Evolutionary conservation across 2,329 filamentous ascomycete species (phyloP).

Genomic region (Pestalotiopsis sp.): DNA sequence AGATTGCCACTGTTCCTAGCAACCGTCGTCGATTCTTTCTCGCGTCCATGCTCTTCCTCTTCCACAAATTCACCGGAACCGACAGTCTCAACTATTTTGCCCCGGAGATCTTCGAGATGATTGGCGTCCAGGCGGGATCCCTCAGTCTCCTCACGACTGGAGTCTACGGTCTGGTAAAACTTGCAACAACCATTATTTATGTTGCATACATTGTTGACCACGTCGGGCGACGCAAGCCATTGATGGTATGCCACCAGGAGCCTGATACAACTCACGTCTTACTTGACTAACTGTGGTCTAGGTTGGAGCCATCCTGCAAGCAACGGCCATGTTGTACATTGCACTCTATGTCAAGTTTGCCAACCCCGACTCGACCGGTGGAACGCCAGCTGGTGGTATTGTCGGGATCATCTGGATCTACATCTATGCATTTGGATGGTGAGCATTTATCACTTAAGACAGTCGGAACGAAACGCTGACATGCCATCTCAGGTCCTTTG

Average conservation of each 20-base stretch:
- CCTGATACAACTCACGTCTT: background rate
- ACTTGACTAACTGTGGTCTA: background rate
- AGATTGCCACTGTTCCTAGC: conserved; percentile 28
- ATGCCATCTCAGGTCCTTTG: conserved; percentile 19
- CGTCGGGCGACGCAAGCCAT: conserved; percentile 29
- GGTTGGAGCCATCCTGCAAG: conserved; percentile 30
- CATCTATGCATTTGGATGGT: conserved; percentile 29
- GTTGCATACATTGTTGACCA: conserved; percentile 32
- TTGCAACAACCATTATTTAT: conserved; percentile 31
- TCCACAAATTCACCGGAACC: conserved; percentile 42
- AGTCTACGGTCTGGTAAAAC: conserved; percentile 34
- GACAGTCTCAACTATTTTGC: conserved; percentile 41
- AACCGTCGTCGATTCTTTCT: conserved; percentile 35
- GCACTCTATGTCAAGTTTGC: conserved; percentile 35
- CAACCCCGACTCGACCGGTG: conserved; percentile 27
- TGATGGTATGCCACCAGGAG: conserved; percentile 17
- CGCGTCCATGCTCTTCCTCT: conserved; percentile 36
- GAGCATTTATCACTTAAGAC: conserved; percentile 12
- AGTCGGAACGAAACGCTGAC: conserved; percentile 12
- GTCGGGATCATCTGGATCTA: conserved; percentile 38
- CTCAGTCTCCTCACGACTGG: conserved; percentile 36
- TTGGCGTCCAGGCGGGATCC: conserved; percentile 33
- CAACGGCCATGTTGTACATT: conserved; percentile 32
- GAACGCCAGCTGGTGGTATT: conserved; percentile 38
- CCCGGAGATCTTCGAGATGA: conserved; percentile 38